Percentiles rank a stretch among this genome's conserved stretches.
phyloP scores from a whole-genome alignment of 805 yeast species.

The Suhomyces tanzawaensis region DNA sequence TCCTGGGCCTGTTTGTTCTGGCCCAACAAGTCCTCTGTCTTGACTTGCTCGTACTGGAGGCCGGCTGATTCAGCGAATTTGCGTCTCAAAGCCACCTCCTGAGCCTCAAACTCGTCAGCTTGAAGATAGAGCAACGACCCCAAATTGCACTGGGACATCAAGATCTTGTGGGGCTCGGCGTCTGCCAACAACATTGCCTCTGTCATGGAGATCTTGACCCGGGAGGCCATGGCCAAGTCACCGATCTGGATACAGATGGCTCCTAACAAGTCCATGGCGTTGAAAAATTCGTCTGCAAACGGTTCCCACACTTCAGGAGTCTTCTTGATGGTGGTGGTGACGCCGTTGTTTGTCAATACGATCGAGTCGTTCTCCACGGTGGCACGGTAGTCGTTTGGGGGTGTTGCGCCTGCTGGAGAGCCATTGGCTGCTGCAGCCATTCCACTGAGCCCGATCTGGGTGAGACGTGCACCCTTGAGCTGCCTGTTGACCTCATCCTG shows the following conservation, averaged over 20 bases:
- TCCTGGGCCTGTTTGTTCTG: slow-evolving; percentile 7
- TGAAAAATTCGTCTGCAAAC: slow-evolving; percentile 74
- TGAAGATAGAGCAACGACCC: slow-evolving; percentile 69
- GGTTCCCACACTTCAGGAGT: slow-evolving; percentile 63
- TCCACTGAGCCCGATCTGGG: slow-evolving; percentile 1
- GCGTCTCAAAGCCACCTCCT: slow-evolving; percentile 32
- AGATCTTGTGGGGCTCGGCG: slow-evolving; percentile 59
- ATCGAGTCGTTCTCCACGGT: slow-evolving; percentile 17
- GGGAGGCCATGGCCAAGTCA: slow-evolving; percentile 60
- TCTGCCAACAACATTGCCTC: slow-evolving; percentile 75
- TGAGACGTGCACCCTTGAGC: slow-evolving; percentile 22
- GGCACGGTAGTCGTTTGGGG: slow-evolving; percentile 12
- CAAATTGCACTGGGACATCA: slow-evolving; percentile 64
- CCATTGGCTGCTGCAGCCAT: background rate
- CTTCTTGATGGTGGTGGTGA: slow-evolving; percentile 21
- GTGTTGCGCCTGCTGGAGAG: background rate
- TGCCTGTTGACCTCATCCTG: slow-evolving; percentile 57
- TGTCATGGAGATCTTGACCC: slow-evolving; percentile 60
- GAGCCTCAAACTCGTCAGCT: slow-evolving; percentile 59
- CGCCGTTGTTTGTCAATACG: slow-evolving; percentile 13
- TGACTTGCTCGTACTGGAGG: slow-evolving; percentile 19
- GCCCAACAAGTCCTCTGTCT: slow-evolving; percentile 9
- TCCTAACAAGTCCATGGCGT: slow-evolving; percentile 71
- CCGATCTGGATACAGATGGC: slow-evolving; percentile 69
- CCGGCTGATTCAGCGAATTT: slow-evolving; percentile 25